A percentile compares a stretch with the other conserved stretches of the same genome.
Conservation (phyloP, 177 flowering plant species). For the Telopea speciosissima region DNA sequence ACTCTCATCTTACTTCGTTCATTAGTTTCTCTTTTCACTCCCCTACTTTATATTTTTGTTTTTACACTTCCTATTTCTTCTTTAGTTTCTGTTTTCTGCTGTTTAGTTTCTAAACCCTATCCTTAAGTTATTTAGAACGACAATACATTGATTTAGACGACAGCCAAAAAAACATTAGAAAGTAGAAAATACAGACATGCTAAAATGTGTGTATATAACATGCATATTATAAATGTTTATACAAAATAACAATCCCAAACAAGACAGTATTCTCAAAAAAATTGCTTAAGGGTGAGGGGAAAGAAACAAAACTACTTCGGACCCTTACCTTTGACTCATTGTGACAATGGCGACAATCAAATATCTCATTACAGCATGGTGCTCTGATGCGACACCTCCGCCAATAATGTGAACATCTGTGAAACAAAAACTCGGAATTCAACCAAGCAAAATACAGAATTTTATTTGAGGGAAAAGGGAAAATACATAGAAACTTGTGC, state of each 20-base stretch:
- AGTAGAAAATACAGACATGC: neutral
- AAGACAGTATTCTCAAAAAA: neutral
- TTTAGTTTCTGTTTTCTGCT: too few species aligned
- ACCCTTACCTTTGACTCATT: constrained; percentile 70
- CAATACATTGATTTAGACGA: neutral
- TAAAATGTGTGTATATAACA: neutral
- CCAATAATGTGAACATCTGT: constrained; percentile 75
- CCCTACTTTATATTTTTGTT: too few species aligned
- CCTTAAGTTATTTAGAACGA: too few species aligned
- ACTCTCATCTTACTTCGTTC: too few species aligned
- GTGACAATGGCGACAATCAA: constrained; percentile 90
- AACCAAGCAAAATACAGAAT: neutral
- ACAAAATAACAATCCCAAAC: neutral
- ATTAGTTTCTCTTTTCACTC: too few species aligned
- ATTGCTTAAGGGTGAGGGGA: neutral
- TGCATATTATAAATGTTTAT: neutral
- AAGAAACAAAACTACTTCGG: neutral
- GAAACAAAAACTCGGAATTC: constrained; percentile 5
- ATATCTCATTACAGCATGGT: constrained; percentile 86
- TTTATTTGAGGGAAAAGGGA: too few species aligned
- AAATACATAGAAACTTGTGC: too few species aligned
- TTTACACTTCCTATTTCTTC: too few species aligned
- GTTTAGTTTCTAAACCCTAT: too few species aligned
- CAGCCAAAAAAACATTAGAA: neutral
- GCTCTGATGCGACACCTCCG: constrained; percentile 83